phyloP scores from a whole-genome alignment of 257 asterid genomes.

The Linaria vulgaris region DNA sequence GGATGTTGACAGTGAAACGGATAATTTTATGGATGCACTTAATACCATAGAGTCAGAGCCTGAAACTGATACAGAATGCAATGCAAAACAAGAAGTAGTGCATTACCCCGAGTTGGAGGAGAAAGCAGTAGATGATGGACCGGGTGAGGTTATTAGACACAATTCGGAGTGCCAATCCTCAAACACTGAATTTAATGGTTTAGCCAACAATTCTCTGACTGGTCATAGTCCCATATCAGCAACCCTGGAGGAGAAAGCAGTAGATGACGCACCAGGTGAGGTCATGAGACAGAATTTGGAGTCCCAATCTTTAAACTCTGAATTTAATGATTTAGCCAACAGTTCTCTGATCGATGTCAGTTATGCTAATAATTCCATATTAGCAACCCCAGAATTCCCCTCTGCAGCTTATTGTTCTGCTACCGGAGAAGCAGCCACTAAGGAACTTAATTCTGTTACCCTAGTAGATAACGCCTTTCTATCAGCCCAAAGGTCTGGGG shows the following conservation, averaged over 20 bases:
- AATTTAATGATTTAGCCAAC: conserved; percentile 28
- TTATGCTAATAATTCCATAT: conserved; percentile 26
- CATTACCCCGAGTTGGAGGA: conserved; percentile 41
- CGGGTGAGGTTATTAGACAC: conserved; percentile 15
- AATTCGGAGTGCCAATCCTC: conserved; percentile 35
- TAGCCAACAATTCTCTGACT: conserved; percentile 23
- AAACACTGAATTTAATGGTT: conserved; percentile 27
- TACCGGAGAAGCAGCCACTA: conserved; percentile 13
- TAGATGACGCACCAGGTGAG: conserved; percentile 29
- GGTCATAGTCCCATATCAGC: too few species aligned
- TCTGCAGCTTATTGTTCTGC: conserved; percentile 15
- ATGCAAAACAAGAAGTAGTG: conserved; percentile 44
- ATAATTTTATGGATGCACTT: conserved; percentile 85
- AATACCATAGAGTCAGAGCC: conserved; percentile 77
- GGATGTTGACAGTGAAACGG: conserved; percentile 72
- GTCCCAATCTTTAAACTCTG: conserved; percentile 30
- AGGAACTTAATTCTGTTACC: conserved; percentile 28
- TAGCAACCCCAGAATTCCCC: conserved; percentile 32
- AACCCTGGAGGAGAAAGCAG: conserved; percentile 43
- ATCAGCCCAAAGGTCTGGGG: conserved; percentile 41
- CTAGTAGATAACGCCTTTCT: conserved; percentile 33
- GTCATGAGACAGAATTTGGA: conserved; percentile 24
- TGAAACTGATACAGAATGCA: conserved; percentile 69
- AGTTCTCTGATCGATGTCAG: conserved; percentile 24
- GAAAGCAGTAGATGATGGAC: conserved; percentile 35